Conservation (phyloP, 75 land plant species). For the Sequoia sempervirens region DNA sequence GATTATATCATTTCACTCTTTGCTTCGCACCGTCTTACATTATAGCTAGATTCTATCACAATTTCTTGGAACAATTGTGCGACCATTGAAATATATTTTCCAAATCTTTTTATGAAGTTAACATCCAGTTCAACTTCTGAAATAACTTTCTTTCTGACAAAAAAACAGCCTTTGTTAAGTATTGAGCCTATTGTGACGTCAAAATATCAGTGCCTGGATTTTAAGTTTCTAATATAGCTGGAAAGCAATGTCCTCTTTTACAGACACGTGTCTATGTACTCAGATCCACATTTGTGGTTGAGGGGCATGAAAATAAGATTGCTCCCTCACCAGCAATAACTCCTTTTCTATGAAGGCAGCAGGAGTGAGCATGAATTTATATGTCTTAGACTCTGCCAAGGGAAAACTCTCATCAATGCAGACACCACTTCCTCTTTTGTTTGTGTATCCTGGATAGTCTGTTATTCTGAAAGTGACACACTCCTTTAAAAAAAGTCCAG, state of each 20-base stretch:
- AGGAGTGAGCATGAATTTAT: constrained; percentile 18
- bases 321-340: neutral
- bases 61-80: no score
- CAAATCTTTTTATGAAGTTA: no score
- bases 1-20: no score
- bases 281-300: neutral
- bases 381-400: constrained; percentile 30
- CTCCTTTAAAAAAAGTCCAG: constrained; percentile 6
- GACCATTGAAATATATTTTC: no score
- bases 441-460: constrained; percentile 18
- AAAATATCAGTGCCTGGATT: neutral
- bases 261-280: neutral
- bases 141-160: neutral
- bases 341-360: neutral
- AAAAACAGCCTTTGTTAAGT: neutral
- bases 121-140: no score
- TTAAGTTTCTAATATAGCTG: neutral
- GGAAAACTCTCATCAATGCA: constrained; percentile 20
- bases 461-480: neutral
- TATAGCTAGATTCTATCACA: no score
- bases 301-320: neutral
- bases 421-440: constrained; percentile 12
- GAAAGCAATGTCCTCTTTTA: neutral
- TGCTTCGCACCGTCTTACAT: no score
- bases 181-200: neutral